Evolutionary conservation across 306 rosid species (phyloP), one percentile per base, ranked within the genome.

Genomic region (Prunus salicina): DNA sequence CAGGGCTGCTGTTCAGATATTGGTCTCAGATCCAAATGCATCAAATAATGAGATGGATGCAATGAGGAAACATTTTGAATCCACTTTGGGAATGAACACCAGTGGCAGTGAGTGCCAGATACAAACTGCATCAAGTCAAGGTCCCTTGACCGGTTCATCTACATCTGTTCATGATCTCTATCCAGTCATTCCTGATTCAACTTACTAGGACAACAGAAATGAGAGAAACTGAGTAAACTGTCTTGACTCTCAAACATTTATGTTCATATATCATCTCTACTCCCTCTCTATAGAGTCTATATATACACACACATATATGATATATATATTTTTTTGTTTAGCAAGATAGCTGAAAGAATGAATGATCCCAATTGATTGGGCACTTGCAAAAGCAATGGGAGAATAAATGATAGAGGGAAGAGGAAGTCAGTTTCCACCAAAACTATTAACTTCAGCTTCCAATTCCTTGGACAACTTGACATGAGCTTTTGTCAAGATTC

Each of bases 91-190:
- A 63, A 51, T 25, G 19, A 46, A 7, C 24, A 18, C 0, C 16
- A 3, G 63, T 28, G 78, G 68, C 16, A 3, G 63, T 28, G 78
- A 74, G 32, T 62, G 43, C 55, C 76, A 34, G 57, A 74, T 63
- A 61, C 71, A 71, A 2, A 75, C 76, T 0, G 10, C n/a, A n/a
- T 71, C 82, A 62, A 45, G 7, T 8, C 83, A 78, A 18, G 78
- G 71, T 4, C 69, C 79, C 6, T 63, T 58, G 43, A 77, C 67
- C 11, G 57, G 55, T 60, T 38, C 86, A 51, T 75, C 85, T 18
- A 19, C 83, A 8, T 84, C 82, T 25, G 81, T 10, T 7, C 45
- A 46, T 1, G 85, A 82, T 67, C 78, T 84, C 12, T 84, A 82
- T 67, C 86, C 88, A 0, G 12, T 80, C 69, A 78, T 20, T 46